Evolutionary conservation across 176 grass and related monocot species (phyloP).

Genomic region (Zoysia pacifica): DNA sequence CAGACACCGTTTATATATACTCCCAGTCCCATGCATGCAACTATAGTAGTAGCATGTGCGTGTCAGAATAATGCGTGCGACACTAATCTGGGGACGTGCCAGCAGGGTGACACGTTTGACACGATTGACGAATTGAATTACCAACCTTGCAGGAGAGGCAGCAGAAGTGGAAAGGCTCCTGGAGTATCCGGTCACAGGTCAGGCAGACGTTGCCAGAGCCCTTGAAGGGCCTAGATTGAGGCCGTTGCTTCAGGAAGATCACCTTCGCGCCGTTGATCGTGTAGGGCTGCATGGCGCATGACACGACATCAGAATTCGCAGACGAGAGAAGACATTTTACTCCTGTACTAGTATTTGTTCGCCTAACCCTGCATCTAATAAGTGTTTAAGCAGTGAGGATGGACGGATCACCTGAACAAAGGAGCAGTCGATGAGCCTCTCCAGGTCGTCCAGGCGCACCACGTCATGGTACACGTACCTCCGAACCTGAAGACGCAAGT

Average conservation of each 20-base stretch:
- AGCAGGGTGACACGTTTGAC: not conserved
- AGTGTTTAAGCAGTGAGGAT: not conserved
- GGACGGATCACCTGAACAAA: constrained; percentile 67
- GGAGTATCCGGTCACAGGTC: constrained; percentile 93
- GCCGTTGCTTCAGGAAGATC: constrained; percentile 91
- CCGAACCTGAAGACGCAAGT: constrained; percentile 50
- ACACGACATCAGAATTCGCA: not conserved
- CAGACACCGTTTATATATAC: not conserved
- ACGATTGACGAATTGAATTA: not conserved
- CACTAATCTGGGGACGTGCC: not conserved
- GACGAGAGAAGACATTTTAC: too few species aligned
- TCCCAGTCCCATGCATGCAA: not conserved
- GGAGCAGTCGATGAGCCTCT: constrained; percentile 91
- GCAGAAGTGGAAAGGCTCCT: constrained; percentile 99
- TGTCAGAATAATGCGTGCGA: not conserved
- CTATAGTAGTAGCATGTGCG: not conserved
- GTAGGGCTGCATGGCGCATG: constrained; percentile 58
- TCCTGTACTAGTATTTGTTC: too few species aligned
- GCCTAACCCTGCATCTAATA: too few species aligned
- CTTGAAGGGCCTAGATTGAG: constrained; percentile 96
- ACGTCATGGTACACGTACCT: constrained; percentile 98
- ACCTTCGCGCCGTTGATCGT: constrained; percentile 98
- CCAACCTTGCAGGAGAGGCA: constrained; percentile 96
- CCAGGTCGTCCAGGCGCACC: constrained; percentile 82
- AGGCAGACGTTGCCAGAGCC: constrained; percentile 91